These are phyloP conservation scores for Fraxinus paxiana DNA, from an alignment of 305 asterid species.

Conservation along the genomic window DNA sequence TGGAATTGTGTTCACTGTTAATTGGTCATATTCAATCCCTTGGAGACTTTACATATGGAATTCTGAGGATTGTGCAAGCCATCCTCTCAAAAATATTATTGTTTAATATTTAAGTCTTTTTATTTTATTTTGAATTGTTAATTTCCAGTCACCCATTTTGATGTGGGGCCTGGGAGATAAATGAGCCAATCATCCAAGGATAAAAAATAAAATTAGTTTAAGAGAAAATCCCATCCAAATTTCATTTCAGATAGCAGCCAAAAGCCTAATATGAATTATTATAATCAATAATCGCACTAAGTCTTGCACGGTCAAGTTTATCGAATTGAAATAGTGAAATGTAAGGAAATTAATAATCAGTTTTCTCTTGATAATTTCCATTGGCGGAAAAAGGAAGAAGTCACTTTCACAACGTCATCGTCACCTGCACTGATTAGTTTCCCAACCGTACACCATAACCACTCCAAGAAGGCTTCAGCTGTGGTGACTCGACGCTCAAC, in stretches of 20 bases:
- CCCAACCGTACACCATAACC: not conserved
- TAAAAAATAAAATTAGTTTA: too few species aligned
- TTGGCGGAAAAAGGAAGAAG: not conserved
- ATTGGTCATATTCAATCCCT: too few species aligned
- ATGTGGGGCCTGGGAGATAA: not conserved
- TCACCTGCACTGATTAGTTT: constrained; percentile 36
- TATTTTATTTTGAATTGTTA: too few species aligned
- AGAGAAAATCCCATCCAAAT: not conserved
- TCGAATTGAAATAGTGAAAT: not conserved
- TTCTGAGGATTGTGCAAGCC: too few species aligned
- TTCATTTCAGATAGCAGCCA: not conserved
- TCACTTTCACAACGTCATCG: not conserved
- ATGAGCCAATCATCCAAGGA: not conserved
- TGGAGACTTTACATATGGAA: too few species aligned
- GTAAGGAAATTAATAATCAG: not conserved
- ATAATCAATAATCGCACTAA: not conserved
- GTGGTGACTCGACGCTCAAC: constrained; percentile 17
- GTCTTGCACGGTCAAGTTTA: not conserved
- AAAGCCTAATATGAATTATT: not conserved
- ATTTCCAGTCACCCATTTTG: not conserved
- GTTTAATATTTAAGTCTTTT: too few species aligned
- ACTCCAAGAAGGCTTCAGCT: not conserved
- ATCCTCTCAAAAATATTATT: too few species aligned
- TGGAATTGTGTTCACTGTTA: not conserved
- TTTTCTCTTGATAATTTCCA: not conserved